Base-by-base conservation (phyloP, 495 filamentous ascomycete genomes). In the Ascodesmis nigricans region DNA sequence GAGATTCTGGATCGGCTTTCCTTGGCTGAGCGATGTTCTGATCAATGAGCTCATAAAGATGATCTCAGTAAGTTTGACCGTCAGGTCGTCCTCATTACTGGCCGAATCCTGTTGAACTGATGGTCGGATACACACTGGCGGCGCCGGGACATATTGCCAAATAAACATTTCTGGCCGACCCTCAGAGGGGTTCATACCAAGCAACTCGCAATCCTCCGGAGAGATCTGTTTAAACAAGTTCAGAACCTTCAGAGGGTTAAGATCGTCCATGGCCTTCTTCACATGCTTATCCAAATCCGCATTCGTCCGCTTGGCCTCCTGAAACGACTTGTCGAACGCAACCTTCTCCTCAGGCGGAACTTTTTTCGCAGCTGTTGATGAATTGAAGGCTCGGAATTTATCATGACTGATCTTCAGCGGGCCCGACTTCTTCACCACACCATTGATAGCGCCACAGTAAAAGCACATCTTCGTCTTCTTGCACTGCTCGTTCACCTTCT, bases 121-220 rank as follows among this genome's bases (percentile, higher is more conserved):
- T 3, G 87, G 87, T 29, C 87, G 67, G 46, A 97, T 91, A 45
- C 78, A 83, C 18, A 93, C 74, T 0, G 87, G 87, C 1, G 87
- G 81, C 2, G 82, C 84, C 1, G 87, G 87, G 16, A 97, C 64
- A 52, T 81, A 92, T 53, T 91, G 80, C 87, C 87, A 97, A 13
- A 97, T 64, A 54, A 92, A 91, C 77, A 91, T 91, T 46, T 97
- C 87, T 1, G 87, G 87, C 29, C 83, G 65, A 1, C 81, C 82
- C 44, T 90, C 77, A 19, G 68, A 62, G 21, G 87, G 79, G 42
- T 91, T 69, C 53, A 97, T 65, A 2, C 81, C 81, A 14, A 97
- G 56, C 7, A 97, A 62, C 49, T 95, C 90, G 50, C 83, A 92
- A 53, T 97, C 90, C 9, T 62, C 61, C 24, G 71, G 65, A n/a